Base-by-base conservation (phyloP, 1,284 basidiomycete genomes). In the Malassezia sympodialis region DNA sequence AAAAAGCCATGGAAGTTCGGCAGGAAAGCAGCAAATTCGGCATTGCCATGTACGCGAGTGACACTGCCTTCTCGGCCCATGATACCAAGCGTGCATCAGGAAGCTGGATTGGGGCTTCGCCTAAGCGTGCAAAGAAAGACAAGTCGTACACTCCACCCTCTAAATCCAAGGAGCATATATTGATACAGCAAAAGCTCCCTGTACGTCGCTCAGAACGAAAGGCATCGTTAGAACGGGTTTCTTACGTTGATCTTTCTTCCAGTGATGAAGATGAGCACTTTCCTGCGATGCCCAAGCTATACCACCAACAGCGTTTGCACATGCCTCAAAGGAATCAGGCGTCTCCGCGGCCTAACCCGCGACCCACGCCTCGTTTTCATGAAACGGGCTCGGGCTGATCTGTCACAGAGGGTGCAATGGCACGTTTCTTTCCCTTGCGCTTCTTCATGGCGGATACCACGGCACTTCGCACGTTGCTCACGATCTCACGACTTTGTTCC, bases 401-500 rank as follows among this genome's bases (percentile, higher is more conserved):
- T 39, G 37, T 11, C 17, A 21, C 37, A 11, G 37, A 8, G 8
- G 37, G n/a, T 11, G 37, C 31, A 14, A 46, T 4, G 15, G 41
- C 50, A 6, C 34, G 40, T 46, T 53, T 61, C 49, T 61, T 63
- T 37, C 55, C 58, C 45, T 61, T 63, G 32, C 58, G 56, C 45
- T 64, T 64, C 21, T 48, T 44, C 63, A 66, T 66, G n/a, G 63
- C 88, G 43, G 82, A 80, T 46, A 85, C 81, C 4, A 98, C 93
- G 0, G 93, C 93, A 60, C 80, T 88, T 78, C 88, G 87, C 23
- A 96, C 93, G 63, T 82, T 85, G 61, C 94, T 90, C 10, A 90
- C 88, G 42, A 96, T 83, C 70, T 96, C 90, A 69, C 83, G 80
- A 69, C 85, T 91, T 77, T 96, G 85, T 69, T 96, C 90, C 32